A percentile compares a stretch with the other conserved stretches of the same genome.
Conservation (phyloP, 2,329 filamentous ascomycete genomes). For the Paracoccidioides brasiliensis region DNA sequence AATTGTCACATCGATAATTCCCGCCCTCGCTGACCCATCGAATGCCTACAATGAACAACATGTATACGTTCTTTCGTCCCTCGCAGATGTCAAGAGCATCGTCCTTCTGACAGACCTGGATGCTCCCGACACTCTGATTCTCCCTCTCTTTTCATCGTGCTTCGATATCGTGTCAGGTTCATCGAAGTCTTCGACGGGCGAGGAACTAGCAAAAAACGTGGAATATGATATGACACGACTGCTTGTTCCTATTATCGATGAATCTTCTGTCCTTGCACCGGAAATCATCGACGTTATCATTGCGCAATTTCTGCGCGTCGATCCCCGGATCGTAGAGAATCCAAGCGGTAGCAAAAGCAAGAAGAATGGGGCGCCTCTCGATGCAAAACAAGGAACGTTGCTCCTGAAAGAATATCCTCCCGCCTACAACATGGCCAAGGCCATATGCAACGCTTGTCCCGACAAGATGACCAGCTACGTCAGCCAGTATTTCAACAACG, state of each 20-base stretch:
- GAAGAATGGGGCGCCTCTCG: conserved; percentile 40
- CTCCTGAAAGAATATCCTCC: conserved; percentile 78
- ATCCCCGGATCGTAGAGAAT: conserved; percentile 44
- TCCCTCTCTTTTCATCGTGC: conserved; percentile 71
- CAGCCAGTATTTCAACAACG: conserved; percentile 92
- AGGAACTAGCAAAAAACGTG: conserved; percentile 82
- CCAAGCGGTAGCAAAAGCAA: conserved; percentile 44
- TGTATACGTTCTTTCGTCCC: conserved; percentile 75
- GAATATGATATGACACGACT: conserved; percentile 85
- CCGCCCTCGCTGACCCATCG: conserved; percentile 70
- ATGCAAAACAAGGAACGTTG: conserved; percentile 69
- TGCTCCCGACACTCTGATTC: conserved; percentile 63
- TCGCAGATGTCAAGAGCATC: conserved; percentile 89
- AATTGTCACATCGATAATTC: conserved; percentile 71
- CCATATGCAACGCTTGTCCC: conserved; percentile 73
- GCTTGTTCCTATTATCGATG: conserved; percentile 74
- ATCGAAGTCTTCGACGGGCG: conserved; percentile 59
- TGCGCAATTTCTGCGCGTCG: conserved; percentile 85
- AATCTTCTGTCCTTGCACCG: conserved; percentile 61
- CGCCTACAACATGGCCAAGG: conserved; percentile 93
- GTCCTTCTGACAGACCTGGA: conserved; percentile 81
- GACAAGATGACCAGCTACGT: conserved; percentile 94
- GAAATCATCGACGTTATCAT: conserved; percentile 86
- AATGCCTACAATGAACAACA: conserved; percentile 90
- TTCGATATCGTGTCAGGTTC: conserved; percentile 84